Base-by-base conservation (phyloP, 345 rosid species). In the Bruguiera sexangula region DNA sequence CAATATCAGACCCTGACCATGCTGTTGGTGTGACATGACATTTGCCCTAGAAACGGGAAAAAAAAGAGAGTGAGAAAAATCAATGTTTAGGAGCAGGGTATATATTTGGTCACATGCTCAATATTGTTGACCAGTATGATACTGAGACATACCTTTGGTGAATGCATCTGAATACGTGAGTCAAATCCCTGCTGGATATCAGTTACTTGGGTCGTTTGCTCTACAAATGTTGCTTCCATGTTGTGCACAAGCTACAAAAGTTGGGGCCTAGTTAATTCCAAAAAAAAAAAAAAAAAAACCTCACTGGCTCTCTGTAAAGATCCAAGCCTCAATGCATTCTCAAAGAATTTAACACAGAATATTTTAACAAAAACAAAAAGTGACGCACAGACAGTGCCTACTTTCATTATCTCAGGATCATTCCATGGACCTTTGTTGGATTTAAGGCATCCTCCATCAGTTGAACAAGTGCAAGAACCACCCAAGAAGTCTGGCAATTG, bases 351-450 rank as follows among this genome's bases (percentile, higher is more conserved):
- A 67, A 6, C 60, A 69, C 60, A 69, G 31, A 36, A 8, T 62
- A 27, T 66, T 52, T 27, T 50, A 58, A 21, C 30, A 70, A 30
- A 31, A 58, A 21, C 30, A 72, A 30, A 31, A 62, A n/a, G 26
- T 63, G 34, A 22, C 60, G 9, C 43, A 69, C 53, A 61, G 65
- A 31, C 63, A 26, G 71, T n/a, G 32, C 43, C 29, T 79, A 91
- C 99, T 95, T 95, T 95, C 96, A 89, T 84, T 78, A 86, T 79
- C 57, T 84, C 88, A 70, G 96, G 92, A 76, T 95, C 96, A 75
- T 88, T 87, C 96, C 97, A 95, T 31, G 99, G 99, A 75, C 97
- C 99, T 83, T 88, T 89, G 65, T 87, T 84, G 72, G 99, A 95
- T 58, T 90, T 84, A 70, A 89, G 93, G 77, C 99, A 95, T 52